Evolutionary conservation across 2,329 filamentous ascomycete species (phyloP).

Genomic region (Ceratocystis ficicola): DNA sequence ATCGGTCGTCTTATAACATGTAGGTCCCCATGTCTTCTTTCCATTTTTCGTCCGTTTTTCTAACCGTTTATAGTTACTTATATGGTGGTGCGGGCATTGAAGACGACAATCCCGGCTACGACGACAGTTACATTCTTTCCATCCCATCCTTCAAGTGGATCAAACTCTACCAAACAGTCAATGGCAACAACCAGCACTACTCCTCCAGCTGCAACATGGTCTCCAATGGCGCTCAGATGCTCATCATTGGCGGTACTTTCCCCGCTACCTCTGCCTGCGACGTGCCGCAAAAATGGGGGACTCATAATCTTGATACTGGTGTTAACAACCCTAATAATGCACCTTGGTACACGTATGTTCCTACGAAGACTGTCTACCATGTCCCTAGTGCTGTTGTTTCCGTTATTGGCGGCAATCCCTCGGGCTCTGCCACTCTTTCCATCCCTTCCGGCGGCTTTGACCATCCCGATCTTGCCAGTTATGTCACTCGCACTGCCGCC

Average conservation of each 20-base stretch:
- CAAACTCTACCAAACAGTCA: slow-evolving; percentile 38
- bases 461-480: slow-evolving; percentile 39
- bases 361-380: slow-evolving; percentile 40
- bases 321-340: slow-evolving; percentile 36
- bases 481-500: slow-evolving; percentile 41
- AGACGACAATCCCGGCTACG: slow-evolving; percentile 38
- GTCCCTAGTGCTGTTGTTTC: slow-evolving; percentile 41
- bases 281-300: slow-evolving; percentile 39
- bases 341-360: slow-evolving; percentile 41
- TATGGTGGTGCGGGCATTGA: slow-evolving; percentile 46
- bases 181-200: slow-evolving; percentile 35
- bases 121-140: slow-evolving; percentile 51
- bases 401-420: slow-evolving; percentile 39
- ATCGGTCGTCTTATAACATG: slow-evolving; percentile 53
- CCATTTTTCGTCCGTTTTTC: not conserved
- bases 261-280: slow-evolving; percentile 41
- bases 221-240: slow-evolving; percentile 43
- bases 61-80: slow-evolving; percentile 37
- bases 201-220: slow-evolving; percentile 48
- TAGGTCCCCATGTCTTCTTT: slow-evolving; percentile 30
- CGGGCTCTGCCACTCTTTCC: slow-evolving; percentile 43
- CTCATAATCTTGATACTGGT: slow-evolving; percentile 45
- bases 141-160: slow-evolving; percentile 54
- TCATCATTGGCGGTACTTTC: slow-evolving; percentile 50
- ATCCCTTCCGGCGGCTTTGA: slow-evolving; percentile 40